Base-by-base conservation (phyloP, 192 early-diverging fungal genomes). In the Coemansia sp. region DNA sequence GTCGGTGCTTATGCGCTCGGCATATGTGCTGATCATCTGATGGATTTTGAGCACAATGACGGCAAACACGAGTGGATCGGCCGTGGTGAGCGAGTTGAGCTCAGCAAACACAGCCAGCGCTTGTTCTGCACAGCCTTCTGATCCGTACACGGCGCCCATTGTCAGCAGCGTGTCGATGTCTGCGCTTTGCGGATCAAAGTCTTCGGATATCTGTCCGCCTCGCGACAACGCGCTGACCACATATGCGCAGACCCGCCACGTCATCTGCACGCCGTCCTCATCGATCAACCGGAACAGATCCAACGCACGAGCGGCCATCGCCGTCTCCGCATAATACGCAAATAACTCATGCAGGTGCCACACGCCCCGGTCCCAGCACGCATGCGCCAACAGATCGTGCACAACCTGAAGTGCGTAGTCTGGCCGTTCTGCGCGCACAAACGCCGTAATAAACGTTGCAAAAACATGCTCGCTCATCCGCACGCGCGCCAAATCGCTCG, bases 361-460 rank as follows among this genome's bases (percentile, higher is more conserved):
- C 20, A 47, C 25, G 0, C 51, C 59, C 14, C 42, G 23, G 12
- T 60, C 42, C 1, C 67, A 68, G 2, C 40, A 53, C 25, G 68
- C 68, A 31, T 80, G 71, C 4, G 17, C 38, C 5, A 68, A 26
- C 57, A 80, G 36, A 19, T 67, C 71, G 4, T 61, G 23, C 52
- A 71, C 15, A n/a, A 28, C 68, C 17, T 21, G 21, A 5, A 64
- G 22, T 14, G 77, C 77, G 20, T 65, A 64, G 61, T 72, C 71
- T n/a, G 63, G 5, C 22, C 61, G 52, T 1, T 46, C 42, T 8
- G 31, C 31, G 7, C 64, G 61, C 17, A 80, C 64, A 71, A 80
- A 80, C 47, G 49, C 42, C 54, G 59, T 57, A 22, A 72, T 69
- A n/a, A 80, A 80, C 28, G 60, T 60, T 19, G 63, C 71, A 55